Evolutionary conservation across 345 rosid species (phyloP).

Genomic region (Stellera chamaejasme): DNA sequence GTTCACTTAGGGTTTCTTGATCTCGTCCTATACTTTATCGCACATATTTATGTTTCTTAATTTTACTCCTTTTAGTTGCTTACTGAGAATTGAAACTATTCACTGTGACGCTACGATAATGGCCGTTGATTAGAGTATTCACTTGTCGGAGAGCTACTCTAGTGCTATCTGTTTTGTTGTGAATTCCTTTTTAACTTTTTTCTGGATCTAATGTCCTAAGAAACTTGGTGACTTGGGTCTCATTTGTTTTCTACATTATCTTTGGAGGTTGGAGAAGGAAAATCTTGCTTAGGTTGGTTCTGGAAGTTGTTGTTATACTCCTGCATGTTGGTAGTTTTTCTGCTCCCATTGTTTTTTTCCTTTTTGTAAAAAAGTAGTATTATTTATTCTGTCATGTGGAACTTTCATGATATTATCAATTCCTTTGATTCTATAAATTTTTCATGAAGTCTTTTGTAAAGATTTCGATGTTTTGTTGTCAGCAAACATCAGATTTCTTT

Average conservation of each 20-base stretch:
- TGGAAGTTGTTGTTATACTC: background rate
- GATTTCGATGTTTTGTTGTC: no score
- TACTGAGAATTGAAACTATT: no score
- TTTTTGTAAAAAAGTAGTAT: no score
- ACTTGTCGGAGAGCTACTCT: no score
- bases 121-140: background rate
- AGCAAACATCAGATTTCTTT: no score
- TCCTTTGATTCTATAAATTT: background rate
- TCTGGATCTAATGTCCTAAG: no score
- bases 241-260: background rate
- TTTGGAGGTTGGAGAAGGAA: background rate
- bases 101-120: no score
- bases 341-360: background rate
- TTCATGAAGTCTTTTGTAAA: no score
- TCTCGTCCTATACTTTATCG: background rate
- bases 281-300: no score
- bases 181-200: no score
- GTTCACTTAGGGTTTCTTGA: conserved; percentile 22
- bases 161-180: no score
- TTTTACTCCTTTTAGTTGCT: background rate
- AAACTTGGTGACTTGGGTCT: conserved; percentile 66
- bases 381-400: background rate
- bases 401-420: background rate
- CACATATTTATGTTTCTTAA: no score
- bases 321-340: background rate